These are phyloP conservation scores for Pseudomicrostroma phylloplanum DNA, from an alignment of 1,284 basidiomycete genomes.

Conservation along the genomic window DNA sequence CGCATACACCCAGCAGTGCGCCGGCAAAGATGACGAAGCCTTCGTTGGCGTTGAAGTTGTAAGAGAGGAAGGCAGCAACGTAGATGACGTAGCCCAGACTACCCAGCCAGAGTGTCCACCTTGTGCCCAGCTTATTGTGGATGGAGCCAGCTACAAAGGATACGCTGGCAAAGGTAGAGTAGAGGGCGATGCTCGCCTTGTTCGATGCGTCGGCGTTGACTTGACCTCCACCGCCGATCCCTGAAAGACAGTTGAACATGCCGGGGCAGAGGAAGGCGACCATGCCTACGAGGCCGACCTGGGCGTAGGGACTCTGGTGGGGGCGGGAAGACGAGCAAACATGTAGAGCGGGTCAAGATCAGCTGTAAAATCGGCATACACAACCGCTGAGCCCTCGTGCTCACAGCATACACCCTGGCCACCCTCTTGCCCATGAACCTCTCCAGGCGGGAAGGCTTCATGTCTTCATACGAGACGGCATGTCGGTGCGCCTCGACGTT, in stretches of 20 bases:
- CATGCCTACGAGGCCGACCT: constrained; percentile 26
- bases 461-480: too few relatives aligned
- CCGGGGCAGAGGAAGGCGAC: constrained; percentile 55
- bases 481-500: too few relatives aligned
- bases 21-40: constrained; percentile 63
- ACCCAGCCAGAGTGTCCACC: constrained; percentile 65
- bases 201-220: constrained; percentile 21
- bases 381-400: too few relatives aligned
- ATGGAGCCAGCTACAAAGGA: constrained; percentile 63
- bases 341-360: too few relatives aligned
- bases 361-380: too few relatives aligned
- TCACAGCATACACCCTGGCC: not conserved
- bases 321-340: too few relatives aligned
- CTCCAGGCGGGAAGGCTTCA: not conserved
- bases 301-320: constrained; percentile 4
- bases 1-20: constrained; percentile 73
- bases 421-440: not conserved
- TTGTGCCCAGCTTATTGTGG: constrained; percentile 61
- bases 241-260: constrained; percentile 58
- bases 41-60: constrained; percentile 49
- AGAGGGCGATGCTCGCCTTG: constrained; percentile 34
- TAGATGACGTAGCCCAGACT: constrained; percentile 59
- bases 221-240: constrained; percentile 55
- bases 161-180: constrained; percentile 40
- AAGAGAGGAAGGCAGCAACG: constrained; percentile 62